phyloP scores from a whole-genome alignment of 306 rosid species.

The Inga leiocalycina region DNA sequence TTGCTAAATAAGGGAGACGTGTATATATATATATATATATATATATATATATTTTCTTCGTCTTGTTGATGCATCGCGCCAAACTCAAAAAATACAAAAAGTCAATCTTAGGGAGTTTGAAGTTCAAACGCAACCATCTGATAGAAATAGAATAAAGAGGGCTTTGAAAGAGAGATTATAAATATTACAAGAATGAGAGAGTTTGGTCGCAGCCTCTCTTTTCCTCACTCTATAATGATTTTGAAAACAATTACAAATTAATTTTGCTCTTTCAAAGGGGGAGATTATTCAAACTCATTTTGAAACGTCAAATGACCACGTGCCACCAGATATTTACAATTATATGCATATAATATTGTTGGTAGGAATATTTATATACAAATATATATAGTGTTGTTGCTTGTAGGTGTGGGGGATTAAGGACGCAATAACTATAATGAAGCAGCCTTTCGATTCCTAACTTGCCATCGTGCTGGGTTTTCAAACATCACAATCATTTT shows the following conservation, averaged over 20 bases:
- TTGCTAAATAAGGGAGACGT: not conserved
- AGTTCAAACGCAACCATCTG: not conserved
- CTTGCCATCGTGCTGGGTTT: constrained; percentile 21
- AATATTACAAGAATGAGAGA: not conserved
- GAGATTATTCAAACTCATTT: constrained; percentile 42
- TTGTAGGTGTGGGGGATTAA: constrained; percentile 14
- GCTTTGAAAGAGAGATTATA: not conserved
- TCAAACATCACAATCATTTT: constrained; percentile 15
- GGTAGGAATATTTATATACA: not conserved
- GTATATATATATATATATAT: not conserved
- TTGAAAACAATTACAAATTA: constrained; percentile 21
- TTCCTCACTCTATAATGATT: constrained; percentile 15
- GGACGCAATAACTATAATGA: not conserved
- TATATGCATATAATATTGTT: not conserved
- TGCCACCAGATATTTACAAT: not conserved
- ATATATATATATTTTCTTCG: not conserved
- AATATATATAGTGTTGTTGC: not conserved
- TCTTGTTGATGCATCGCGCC: not conserved
- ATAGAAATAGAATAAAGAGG: not conserved
- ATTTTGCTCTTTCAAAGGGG: not conserved
- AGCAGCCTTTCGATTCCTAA: constrained; percentile 26
- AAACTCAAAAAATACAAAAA: not conserved
- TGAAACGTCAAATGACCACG: constrained; percentile 46
- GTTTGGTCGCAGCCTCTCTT: constrained; percentile 59
- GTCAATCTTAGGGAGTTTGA: constrained; percentile 23